Base-by-base conservation (phyloP, 495 filamentous ascomycete genomes). In the Penicillium mononematosum region DNA sequence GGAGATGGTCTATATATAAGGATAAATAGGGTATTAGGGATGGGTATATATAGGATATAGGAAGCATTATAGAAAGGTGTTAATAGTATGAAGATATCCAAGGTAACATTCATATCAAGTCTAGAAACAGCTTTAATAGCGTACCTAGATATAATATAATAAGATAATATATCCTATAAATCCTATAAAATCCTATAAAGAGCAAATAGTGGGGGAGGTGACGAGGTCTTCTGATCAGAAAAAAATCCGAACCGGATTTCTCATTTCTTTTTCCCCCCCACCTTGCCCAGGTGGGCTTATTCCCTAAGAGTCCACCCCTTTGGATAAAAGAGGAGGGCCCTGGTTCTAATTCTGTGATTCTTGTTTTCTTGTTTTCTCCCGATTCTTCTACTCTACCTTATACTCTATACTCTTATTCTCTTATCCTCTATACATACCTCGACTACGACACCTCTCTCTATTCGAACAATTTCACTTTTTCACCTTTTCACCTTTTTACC, bases 211-310 rank as follows among this genome's bases (percentile, higher is more conserved):
- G 47, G 63, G 63, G 67, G 22, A 50, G 55, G 63, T 71, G 67
- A 71, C 62, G 66, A 70, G 73, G 73, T 75, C 73, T 70, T 73
- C 70, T 74, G 73, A 75, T 74, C 73, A 76, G 62, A 73, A 61
- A 57, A 65, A 64, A 60, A 58, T 56, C 56, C 60, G 65, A 65
- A 61, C 61, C 60, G 59, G 64, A 64, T 65, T 67, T 65, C 63
- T 64, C 53, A 25, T 25, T 25, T 25, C 24, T 25, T 24, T 24
- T 36, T 48, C 53, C 50, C 50, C 50, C 51, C 50, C 55, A 43
- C 50, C 25, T 48, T 22, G 22, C 22, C 22, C 22, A 22, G 20
- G 20, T 47, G 16, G 25, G 29, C 54, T 51, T 50, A n/a, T n/a
- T n/a, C 56, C 6, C 36, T 2, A 43, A 32, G 56, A 32, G 56